Evolutionary conservation across 148 eudicot genomes (phyloP).

Genomic region (Amaranthus cruentus): DNA sequence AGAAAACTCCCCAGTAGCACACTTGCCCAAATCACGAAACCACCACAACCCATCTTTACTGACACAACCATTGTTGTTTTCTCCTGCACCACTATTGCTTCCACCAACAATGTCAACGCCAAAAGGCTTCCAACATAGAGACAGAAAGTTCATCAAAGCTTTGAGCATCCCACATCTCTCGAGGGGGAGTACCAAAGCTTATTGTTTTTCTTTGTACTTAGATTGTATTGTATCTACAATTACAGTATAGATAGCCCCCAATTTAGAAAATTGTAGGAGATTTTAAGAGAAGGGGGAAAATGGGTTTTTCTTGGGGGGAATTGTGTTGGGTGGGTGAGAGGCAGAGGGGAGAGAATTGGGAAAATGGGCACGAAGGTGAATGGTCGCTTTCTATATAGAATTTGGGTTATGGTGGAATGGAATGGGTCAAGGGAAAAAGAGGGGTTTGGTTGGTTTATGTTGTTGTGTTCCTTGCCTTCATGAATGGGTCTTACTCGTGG

Average conservation of each 20-base stretch:
- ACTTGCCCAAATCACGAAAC: conserved; percentile 40
- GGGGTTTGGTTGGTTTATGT: neutral
- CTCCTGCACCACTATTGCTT: neutral
- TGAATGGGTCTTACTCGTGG: no score
- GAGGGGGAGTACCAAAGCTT: conserved; percentile 21
- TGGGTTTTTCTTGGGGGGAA: conserved; percentile 14
- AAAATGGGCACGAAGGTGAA: conserved; percentile 1
- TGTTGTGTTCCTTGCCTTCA: neutral
- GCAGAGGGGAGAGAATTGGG: conserved; percentile 25
- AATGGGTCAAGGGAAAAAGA: neutral
- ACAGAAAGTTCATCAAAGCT: conserved; percentile 59
- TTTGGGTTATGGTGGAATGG: neutral
- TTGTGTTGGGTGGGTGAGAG: conserved; percentile 44
- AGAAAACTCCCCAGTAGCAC: conserved; percentile 46
- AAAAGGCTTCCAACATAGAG: conserved; percentile 62
- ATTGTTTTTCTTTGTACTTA: neutral
- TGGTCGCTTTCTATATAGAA: conserved; percentile 12
- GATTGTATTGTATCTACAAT: neutral
- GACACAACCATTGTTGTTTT: conserved; percentile 5
- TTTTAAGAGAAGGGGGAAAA: no score
- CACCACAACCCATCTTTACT: conserved; percentile 45
- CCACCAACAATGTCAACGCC: conserved; percentile 35
- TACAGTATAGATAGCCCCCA: no score
- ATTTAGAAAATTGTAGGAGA: no score
- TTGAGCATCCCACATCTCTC: conserved; percentile 69